phyloP scores from a whole-genome alignment of 176 grass and related monocot species.

The Alloteropsis semialata region DNA sequence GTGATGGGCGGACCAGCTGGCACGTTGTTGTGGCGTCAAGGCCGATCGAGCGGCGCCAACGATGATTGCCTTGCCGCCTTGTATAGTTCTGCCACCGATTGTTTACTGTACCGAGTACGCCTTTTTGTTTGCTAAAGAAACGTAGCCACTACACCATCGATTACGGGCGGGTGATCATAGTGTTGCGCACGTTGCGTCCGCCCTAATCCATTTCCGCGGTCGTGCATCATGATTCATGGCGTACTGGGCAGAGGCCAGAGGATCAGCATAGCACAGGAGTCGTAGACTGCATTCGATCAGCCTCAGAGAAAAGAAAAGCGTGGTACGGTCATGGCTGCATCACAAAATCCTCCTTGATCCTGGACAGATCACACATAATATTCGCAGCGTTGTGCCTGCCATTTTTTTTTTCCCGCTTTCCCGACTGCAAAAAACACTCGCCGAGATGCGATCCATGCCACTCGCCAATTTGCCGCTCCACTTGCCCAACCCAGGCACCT shows the following conservation, averaged over 20 bases:
- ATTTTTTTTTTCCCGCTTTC: background rate
- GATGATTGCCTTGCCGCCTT: background rate
- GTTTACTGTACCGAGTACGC: background rate
- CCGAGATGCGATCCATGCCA: too few species aligned
- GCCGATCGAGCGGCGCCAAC: background rate
- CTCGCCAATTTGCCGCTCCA: background rate
- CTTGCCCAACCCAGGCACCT: too few species aligned
- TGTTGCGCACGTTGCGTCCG: slow-evolving; percentile 22
- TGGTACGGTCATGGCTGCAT: background rate
- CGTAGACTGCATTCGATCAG: too few species aligned
- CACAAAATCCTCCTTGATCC: background rate
- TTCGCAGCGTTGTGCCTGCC: too few species aligned
- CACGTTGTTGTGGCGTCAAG: background rate
- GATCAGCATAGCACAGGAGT: background rate
- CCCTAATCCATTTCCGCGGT: background rate
- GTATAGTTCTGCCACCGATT: background rate
- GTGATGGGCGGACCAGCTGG: too few species aligned
- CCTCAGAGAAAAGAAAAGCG: background rate
- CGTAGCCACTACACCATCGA: background rate
- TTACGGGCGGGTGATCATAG: slow-evolving; percentile 6
- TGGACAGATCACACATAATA: background rate
- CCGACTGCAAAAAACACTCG: background rate
- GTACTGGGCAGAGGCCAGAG: background rate
- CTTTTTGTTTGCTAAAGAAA: too few species aligned
- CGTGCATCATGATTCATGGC: background rate